Evolutionary conservation across 116 monocot species (phyloP).

Genomic region (Zostera marina): DNA sequence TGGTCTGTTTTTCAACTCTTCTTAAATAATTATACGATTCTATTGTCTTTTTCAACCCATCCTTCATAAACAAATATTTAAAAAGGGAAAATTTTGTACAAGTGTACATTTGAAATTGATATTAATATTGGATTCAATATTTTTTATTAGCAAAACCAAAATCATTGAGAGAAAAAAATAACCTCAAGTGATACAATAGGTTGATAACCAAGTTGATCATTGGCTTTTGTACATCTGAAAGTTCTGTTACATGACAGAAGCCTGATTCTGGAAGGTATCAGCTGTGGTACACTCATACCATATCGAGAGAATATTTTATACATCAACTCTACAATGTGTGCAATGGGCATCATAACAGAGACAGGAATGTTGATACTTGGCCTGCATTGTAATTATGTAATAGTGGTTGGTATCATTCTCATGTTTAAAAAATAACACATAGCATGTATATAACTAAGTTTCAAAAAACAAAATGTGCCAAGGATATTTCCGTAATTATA

Average conservation of each 20-base stretch:
- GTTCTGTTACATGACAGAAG: conserved; percentile 89
- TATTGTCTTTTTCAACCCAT: conserved; percentile 72
- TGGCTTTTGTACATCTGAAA: conserved; percentile 73
- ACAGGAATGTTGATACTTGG: conserved; percentile 75
- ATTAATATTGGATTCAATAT: neutral
- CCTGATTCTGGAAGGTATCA: conserved; percentile 85
- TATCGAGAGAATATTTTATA: conserved; percentile 58
- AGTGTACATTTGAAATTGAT: neutral
- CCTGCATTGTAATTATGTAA: conserved; percentile 20
- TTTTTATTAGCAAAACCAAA: neutral
- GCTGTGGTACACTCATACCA: conserved; percentile 90
- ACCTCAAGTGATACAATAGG: conserved; percentile 90
- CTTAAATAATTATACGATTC: conserved; percentile 55
- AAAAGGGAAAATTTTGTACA: neutral
- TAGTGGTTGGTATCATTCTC: too few relatives aligned
- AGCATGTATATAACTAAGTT: too few relatives aligned
- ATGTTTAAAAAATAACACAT: too few relatives aligned
- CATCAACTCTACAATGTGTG: conserved; percentile 59
- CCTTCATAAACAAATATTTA: conserved; percentile 17
- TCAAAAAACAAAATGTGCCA: too few relatives aligned
- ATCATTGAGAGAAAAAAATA: neutral
- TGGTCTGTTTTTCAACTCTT: conserved; percentile 23
- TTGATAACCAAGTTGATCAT: conserved; percentile 62
- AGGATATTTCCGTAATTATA: too few relatives aligned
- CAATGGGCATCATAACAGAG: conserved; percentile 73